Percentiles rank a stretch among this genome's conserved stretches.
Conservation (phyloP, 1,284 basidiomycete species). For the Naganishia sp. region DNA sequence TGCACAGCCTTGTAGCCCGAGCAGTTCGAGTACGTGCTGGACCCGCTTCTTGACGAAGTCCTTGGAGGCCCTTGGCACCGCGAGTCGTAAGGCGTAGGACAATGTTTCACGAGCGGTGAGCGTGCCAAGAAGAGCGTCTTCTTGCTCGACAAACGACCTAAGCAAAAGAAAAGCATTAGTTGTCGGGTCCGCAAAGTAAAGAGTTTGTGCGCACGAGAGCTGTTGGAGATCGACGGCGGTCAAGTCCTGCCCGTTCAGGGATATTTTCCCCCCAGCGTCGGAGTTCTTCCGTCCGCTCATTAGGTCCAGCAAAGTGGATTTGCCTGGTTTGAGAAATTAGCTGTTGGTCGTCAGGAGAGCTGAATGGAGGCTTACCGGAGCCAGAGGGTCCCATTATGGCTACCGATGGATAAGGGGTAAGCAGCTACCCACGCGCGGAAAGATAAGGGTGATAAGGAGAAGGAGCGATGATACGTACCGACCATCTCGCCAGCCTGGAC, state of each 20-base stretch:
- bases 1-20: slow-evolving; percentile 44
- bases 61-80: slow-evolving; percentile 20
- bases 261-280: slow-evolving; percentile 34
- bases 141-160: slow-evolving; percentile 54
- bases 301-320: slow-evolving; percentile 52
- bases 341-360: background rate
- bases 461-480: background rate
- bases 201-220: background rate
- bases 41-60: slow-evolving; percentile 33
- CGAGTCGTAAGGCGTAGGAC: slow-evolving; percentile 46
- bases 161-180: slow-evolving; percentile 12
- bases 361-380: slow-evolving; percentile 24
- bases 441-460: too few species aligned
- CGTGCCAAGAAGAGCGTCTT: slow-evolving; percentile 52
- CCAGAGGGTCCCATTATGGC: slow-evolving; percentile 50
- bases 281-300: slow-evolving; percentile 43
- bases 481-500: slow-evolving; percentile 28
- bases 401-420: background rate
- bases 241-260: slow-evolving; percentile 32
- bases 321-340: slow-evolving; percentile 39
- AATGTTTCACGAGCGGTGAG: slow-evolving; percentile 53
- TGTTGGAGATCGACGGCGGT: background rate
- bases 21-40: slow-evolving; percentile 39
- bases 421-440: too few species aligned
- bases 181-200: too few species aligned